Percentiles rank a stretch among this genome's conserved stretches.
Evolutionary conservation across 1,284 basidiomycete species (phyloP).

Genomic region (Gyrodon tennesseensis): DNA sequence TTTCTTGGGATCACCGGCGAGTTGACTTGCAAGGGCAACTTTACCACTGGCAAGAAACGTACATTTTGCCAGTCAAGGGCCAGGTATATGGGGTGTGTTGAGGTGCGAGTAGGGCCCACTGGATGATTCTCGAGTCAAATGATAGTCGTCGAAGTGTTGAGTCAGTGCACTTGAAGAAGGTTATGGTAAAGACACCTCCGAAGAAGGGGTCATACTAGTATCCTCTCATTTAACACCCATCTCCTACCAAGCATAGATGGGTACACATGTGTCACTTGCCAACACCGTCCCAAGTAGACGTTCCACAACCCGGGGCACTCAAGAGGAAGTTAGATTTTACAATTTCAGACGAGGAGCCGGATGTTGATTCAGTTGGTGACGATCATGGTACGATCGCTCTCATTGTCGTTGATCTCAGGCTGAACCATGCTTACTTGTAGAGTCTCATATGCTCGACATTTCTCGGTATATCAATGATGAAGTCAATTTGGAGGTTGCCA

Average conservation of each 20-base stretch:
- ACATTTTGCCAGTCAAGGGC: neutral
- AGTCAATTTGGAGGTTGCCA: constrained; percentile 62
- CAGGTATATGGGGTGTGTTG: neutral
- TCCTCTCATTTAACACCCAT: neutral
- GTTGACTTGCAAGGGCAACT: neutral
- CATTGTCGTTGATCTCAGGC: neutral
- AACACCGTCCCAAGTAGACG: constrained; percentile 27
- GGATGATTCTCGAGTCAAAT: neutral
- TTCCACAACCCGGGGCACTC: constrained; percentile 20
- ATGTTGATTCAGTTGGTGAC: constrained; percentile 20
- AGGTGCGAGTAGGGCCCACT: neutral
- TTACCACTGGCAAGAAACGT: neutral
- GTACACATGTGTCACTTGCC: constrained; percentile 35
- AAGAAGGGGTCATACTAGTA: constrained; percentile 18
- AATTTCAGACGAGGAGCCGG: constrained; percentile 25
- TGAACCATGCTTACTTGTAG: constrained; percentile 23
- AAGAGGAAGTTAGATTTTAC: constrained; percentile 20
- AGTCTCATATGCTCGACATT: constrained; percentile 26
- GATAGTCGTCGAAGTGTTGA: neutral
- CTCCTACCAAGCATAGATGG: constrained; percentile 30
- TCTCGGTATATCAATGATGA: constrained; percentile 48
- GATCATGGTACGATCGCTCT: constrained; percentile 32
- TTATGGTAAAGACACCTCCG: constrained; percentile 7
- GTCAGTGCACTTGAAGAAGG: neutral
- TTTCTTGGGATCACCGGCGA: neutral